Conservation (phyloP, 345 rosid species). For the Angophora floribunda region DNA sequence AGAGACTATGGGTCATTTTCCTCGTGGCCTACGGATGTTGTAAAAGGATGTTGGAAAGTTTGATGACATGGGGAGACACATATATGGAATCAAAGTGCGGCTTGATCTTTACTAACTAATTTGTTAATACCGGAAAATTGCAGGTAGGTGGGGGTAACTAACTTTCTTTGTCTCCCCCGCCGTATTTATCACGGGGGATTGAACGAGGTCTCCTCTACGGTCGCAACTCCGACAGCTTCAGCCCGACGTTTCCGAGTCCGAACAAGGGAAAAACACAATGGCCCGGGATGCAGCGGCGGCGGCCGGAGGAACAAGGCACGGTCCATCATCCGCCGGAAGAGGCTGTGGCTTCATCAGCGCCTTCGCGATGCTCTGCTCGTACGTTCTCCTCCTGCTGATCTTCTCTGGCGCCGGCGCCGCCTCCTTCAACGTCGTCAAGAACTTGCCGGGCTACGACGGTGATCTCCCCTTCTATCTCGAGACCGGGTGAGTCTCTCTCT, state of each 20-base stretch:
- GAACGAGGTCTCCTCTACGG: accelerated
- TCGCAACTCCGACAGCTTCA: not conserved
- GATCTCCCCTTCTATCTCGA: not conserved
- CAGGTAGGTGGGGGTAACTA: not conserved
- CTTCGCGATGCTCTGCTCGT: not conserved
- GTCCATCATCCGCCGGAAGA: not conserved
- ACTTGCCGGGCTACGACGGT: not conserved
- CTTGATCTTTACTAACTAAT: too few relatives aligned
- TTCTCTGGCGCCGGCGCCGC: not conserved
- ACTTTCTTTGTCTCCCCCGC: not conserved
- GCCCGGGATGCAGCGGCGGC: not conserved
- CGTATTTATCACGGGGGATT: not conserved
- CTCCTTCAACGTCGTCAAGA: not conserved
- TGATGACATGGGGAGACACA: not conserved
- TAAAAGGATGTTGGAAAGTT: not conserved
- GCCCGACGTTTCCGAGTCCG: accelerated
- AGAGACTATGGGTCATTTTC: not conserved
- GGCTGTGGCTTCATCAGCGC: accelerated
- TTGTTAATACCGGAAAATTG: not conserved
- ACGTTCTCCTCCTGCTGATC: not conserved
- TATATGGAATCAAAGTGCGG: not conserved
- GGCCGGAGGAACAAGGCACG: not conserved
- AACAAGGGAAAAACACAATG: not conserved
- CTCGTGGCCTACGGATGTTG: not conserved
- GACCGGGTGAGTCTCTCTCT: not conserved